Evolutionary conservation across 225 moss, liverwort and hornwort species (phyloP).

Genomic region (Pleurozium schreberi): DNA sequence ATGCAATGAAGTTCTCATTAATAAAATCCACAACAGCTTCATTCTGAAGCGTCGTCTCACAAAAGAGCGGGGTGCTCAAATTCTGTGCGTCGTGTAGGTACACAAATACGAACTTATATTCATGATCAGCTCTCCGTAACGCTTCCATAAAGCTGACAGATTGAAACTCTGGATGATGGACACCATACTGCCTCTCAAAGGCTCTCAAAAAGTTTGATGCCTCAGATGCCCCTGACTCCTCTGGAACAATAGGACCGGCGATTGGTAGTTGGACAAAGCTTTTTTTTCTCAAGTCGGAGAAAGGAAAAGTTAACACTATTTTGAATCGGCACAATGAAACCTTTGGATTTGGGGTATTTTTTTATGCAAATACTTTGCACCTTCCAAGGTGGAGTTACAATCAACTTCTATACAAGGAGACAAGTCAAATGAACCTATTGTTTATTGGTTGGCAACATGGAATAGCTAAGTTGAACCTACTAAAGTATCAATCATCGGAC

Average conservation of each 20-base stretch:
- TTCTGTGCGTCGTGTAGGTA: conserved; percentile 77
- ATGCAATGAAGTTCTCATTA: conserved; percentile 76
- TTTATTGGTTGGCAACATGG: rapidly evolving
- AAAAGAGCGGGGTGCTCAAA: conserved; percentile 66
- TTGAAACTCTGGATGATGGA: conserved; percentile 63
- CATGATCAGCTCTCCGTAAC: conserved; percentile 67
- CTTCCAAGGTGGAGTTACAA: rapidly evolving
- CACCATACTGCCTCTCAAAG: conserved; percentile 73
- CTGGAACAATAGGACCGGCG: conserved; percentile 8
- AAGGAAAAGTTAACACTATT: not conserved
- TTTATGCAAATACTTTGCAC: rapidly evolving
- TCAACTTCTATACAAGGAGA: rapidly evolving
- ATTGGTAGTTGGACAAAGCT: too few species aligned
- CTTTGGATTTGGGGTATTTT: not conserved
- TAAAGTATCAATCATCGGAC: too few species aligned
- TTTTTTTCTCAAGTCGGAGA: rapidly evolving
- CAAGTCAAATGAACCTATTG: not conserved
- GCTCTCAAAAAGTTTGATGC: conserved; percentile 49
- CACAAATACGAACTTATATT: conserved; percentile 85
- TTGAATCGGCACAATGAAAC: not conserved
- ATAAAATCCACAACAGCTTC: conserved; percentile 68
- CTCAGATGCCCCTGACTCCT: conserved; percentile 55
- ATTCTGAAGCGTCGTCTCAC: conserved; percentile 60
- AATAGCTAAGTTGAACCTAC: not conserved
- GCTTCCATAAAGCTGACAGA: conserved; percentile 77